These are phyloP conservation scores for Malassezia sp. DNA, from an alignment of 1,284 basidiomycete genomes.

Conservation along the genomic window DNA sequence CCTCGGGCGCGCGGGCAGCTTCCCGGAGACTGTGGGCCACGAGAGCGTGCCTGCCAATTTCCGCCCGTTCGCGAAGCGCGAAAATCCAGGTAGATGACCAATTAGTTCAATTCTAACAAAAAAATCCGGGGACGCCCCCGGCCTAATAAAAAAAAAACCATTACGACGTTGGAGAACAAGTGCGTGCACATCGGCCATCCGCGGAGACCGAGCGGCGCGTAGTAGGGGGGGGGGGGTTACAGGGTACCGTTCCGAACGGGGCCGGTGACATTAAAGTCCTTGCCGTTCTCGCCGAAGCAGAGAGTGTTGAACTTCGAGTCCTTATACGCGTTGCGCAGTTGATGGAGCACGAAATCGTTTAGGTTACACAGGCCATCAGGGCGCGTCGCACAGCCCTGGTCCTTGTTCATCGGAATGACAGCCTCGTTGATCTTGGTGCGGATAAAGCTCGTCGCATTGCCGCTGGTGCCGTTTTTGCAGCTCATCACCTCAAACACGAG, in stretches of 20 bases:
- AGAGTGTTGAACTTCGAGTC: constrained; percentile 37
- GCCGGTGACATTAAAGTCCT: constrained; percentile 22
- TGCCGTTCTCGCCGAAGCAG: constrained; percentile 35
- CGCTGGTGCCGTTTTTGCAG: constrained; percentile 11
- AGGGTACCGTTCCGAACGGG: constrained; percentile 10
- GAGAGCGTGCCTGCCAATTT: too few species aligned
- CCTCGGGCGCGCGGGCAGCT: too few species aligned
- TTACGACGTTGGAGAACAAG: too few species aligned
- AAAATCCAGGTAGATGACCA: too few species aligned
- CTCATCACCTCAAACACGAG: constrained; percentile 30
- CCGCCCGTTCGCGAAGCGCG: too few species aligned
- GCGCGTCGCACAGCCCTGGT: constrained; percentile 55
- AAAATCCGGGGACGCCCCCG: not conserved
- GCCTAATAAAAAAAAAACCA: too few species aligned
- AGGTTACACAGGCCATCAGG: constrained; percentile 71
- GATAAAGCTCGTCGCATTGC: constrained; percentile 52
- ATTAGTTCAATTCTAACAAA: not conserved
- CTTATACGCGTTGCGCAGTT: constrained; percentile 20
- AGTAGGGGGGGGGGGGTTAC: too few species aligned
- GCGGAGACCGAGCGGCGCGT: too few species aligned
- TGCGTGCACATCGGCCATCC: too few species aligned
- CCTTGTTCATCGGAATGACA: constrained; percentile 57
- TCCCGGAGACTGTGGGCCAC: too few species aligned
- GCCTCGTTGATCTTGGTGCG: constrained; percentile 66
- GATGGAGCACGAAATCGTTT: constrained; percentile 57